A percentile compares a stretch with the other conserved stretches of the same genome.
These are phyloP conservation scores for Mrakia frigida DNA, from an alignment of 768 basidiomycete genomes.

Conservation along the genomic window DNA sequence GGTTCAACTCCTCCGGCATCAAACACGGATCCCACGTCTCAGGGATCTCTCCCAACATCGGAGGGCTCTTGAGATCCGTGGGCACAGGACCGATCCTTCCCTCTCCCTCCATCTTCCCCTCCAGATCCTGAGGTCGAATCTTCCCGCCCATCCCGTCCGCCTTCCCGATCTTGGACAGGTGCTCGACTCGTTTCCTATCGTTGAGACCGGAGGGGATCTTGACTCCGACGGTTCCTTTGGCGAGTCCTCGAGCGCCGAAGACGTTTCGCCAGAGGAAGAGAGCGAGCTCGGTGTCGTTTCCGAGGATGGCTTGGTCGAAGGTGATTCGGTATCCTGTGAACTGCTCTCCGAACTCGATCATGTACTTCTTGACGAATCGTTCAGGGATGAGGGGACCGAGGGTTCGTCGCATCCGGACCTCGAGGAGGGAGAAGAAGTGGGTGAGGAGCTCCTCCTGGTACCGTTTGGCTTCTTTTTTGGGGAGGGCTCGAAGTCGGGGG, in stretches of 20 bases:
- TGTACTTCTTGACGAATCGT: slow-evolving; percentile 31
- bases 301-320: slow-evolving; percentile 26
- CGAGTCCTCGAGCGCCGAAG: slow-evolving; percentile 24
- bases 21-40: slow-evolving; percentile 25
- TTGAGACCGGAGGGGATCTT: slow-evolving; percentile 26
- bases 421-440: slow-evolving; percentile 32
- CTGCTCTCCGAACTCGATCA: slow-evolving; percentile 29
- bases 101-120: slow-evolving; percentile 28
- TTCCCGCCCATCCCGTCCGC: slow-evolving; percentile 27
- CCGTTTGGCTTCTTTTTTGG: not conserved
- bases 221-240: slow-evolving; percentile 22
- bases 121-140: slow-evolving; percentile 21
- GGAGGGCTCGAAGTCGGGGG: slow-evolving; percentile 27
- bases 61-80: slow-evolving; percentile 23
- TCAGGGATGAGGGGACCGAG: slow-evolving; percentile 28
- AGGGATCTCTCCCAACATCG: slow-evolving; percentile 25
- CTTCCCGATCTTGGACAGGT: slow-evolving; percentile 21
- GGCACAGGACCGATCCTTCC: slow-evolving; percentile 31
- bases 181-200: slow-evolving; percentile 11
- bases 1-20: slow-evolving; percentile 22
- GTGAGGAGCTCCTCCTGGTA: slow-evolving; percentile 31
- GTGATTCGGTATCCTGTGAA: slow-evolving; percentile 16
- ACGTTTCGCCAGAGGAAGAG: slow-evolving; percentile 31
- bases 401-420: slow-evolving; percentile 30
- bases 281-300: slow-evolving; percentile 24